phyloP scores from a whole-genome alignment of 1,284 basidiomycete genomes.

The Apiotrichum laibachii region DNA sequence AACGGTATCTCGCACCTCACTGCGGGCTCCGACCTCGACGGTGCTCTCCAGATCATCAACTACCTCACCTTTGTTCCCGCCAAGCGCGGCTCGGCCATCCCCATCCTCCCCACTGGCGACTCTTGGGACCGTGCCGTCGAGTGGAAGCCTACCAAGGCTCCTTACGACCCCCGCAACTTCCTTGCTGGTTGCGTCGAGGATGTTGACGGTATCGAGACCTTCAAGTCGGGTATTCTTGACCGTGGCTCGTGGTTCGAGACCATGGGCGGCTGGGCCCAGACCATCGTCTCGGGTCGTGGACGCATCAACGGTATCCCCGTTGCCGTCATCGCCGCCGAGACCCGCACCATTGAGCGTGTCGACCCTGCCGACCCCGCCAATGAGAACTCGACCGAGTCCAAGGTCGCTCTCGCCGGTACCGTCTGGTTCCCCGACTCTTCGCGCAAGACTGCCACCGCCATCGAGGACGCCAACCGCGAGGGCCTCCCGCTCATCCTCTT shows the following conservation, averaged over 20 bases:
- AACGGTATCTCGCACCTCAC: slow-evolving; percentile 98
- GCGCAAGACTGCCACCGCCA: slow-evolving; percentile 99
- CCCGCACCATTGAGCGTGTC: slow-evolving; percentile 93
- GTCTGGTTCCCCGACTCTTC: slow-evolving; percentile 99
- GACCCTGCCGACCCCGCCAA: slow-evolving; percentile 99
- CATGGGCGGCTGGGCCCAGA: slow-evolving; percentile 87
- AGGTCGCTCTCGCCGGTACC: slow-evolving; percentile 98
- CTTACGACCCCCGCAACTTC: slow-evolving; percentile 98
- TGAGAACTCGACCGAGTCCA: slow-evolving; percentile 92
- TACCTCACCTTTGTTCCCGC: slow-evolving; percentile 93
- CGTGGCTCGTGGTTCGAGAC: slow-evolving; percentile 73
- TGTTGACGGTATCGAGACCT: slow-evolving; percentile 62
- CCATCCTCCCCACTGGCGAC: slow-evolving; percentile 68
- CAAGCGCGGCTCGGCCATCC: slow-evolving; percentile 69
- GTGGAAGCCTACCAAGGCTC: slow-evolving; percentile 86
- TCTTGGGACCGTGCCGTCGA: slow-evolving; percentile 89
- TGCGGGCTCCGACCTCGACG: slow-evolving; percentile 90
- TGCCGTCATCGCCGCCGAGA: slow-evolving; percentile 88
- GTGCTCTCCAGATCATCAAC: slow-evolving; percentile 85
- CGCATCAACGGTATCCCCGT: slow-evolving; percentile 95
- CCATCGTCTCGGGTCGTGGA: slow-evolving; percentile 89
- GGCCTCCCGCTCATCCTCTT: slow-evolving; percentile 96
- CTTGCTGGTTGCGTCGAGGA: slow-evolving; percentile 91
- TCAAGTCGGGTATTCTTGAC: slow-evolving; percentile 92
- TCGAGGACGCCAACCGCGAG: slow-evolving; percentile 97